Evolutionary conservation across 2,329 filamentous ascomycete genomes (phyloP).

Genomic region (Thelonectria blattea): DNA sequence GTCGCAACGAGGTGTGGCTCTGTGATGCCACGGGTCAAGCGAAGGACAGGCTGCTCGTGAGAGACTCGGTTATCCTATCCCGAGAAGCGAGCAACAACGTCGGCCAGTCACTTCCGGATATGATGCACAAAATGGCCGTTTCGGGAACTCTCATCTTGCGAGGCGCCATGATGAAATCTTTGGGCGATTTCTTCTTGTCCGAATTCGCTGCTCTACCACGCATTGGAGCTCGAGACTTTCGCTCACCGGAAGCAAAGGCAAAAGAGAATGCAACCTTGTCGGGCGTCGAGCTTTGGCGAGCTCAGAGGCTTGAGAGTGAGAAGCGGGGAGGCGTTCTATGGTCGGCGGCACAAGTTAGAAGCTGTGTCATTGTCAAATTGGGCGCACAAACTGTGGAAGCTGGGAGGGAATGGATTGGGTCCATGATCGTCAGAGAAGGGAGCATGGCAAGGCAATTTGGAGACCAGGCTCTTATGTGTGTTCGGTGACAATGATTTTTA

Average conservation of each 20-base stretch:
- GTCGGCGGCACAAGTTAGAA: slow-evolving; percentile 80
- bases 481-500: slow-evolving; percentile 52
- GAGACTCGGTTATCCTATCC: slow-evolving; percentile 82
- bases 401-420: slow-evolving; percentile 78
- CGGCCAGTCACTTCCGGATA: slow-evolving; percentile 55
- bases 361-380: slow-evolving; percentile 91
- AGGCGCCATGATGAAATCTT: slow-evolving; percentile 69
- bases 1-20: slow-evolving; percentile 86
- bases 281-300: slow-evolving; percentile 59
- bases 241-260: slow-evolving; percentile 56
- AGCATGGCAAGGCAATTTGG: slow-evolving; percentile 76
- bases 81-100: slow-evolving; percentile 51
- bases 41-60: slow-evolving; percentile 71
- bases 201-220: slow-evolving; percentile 82
- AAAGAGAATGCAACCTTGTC: slow-evolving; percentile 46
- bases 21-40: slow-evolving; percentile 40
- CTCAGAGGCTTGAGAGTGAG: slow-evolving; percentile 63
- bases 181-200: slow-evolving; percentile 76
- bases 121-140: slow-evolving; percentile 78
- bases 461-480: slow-evolving; percentile 79
- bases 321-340: slow-evolving; percentile 69
- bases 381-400: slow-evolving; percentile 82
- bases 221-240: slow-evolving; percentile 82
- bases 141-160: slow-evolving; percentile 86
- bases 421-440: slow-evolving; percentile 76